Percentiles rank a stretch among this genome's conserved stretches.
phyloP scores from a whole-genome alignment of 192 early-diverging fungal genomes.

The Backusella circina region DNA sequence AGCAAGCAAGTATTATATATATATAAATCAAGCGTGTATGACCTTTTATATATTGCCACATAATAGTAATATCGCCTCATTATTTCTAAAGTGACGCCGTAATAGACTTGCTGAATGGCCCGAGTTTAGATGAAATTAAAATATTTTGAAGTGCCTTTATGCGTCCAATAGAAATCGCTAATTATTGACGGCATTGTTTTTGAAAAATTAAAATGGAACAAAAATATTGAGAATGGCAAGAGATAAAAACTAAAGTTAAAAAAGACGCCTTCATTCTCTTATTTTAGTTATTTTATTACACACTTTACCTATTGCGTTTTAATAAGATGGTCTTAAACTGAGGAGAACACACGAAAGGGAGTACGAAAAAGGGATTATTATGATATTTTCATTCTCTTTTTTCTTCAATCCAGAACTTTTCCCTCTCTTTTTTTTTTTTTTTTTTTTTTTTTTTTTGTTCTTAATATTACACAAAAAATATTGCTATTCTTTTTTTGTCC shows the following conservation, averaged over 20 bases:
- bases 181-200: not conserved
- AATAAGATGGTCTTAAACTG: not conserved
- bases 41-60: not conserved
- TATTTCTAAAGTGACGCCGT: not conserved
- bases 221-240: not conserved
- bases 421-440: not conserved
- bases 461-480: conserved; percentile 4
- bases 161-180: not conserved
- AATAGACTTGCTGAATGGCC: not conserved
- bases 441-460: not conserved
- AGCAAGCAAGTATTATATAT: not conserved
- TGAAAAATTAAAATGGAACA: not conserved
- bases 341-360: not conserved
- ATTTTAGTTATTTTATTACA: not conserved
- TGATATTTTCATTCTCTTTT: not conserved
- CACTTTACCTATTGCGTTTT: not conserved
- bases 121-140: not conserved
- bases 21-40: not conserved
- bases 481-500: not conserved
- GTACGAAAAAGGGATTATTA: not conserved
- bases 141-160: not conserved
- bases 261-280: not conserved
- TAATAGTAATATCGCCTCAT: not conserved
- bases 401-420: not conserved
- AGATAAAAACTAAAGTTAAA: not conserved